These are phyloP conservation scores for Suillus ampliporus DNA, from an alignment of 768 basidiomycete species.

Conservation along the genomic window DNA sequence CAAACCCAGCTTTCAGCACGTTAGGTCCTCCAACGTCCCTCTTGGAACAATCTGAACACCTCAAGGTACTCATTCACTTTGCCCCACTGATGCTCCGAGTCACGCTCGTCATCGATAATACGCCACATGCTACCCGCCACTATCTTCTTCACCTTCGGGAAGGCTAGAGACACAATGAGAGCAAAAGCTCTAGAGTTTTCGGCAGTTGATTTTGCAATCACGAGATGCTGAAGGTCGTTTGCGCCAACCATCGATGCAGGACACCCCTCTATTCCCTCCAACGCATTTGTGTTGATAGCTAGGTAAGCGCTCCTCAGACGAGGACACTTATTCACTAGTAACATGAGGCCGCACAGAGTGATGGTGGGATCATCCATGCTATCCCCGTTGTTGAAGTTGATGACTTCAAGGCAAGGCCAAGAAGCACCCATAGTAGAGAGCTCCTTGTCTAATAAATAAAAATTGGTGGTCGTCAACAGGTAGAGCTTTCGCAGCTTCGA, in stretches of 20 bases:
- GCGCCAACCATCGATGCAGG: background rate
- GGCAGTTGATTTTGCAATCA: background rate
- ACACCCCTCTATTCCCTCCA: background rate
- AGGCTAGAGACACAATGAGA: background rate
- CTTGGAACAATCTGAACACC: background rate
- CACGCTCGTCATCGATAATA: background rate
- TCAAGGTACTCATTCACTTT: background rate
- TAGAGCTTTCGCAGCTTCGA: background rate
- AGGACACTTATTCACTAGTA: background rate
- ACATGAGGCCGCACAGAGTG: background rate
- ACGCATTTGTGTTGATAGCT: background rate
- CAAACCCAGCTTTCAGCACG: background rate
- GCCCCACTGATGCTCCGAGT: no score
- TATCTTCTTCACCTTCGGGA: background rate
- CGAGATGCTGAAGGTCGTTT: background rate
- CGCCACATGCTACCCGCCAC: no score
- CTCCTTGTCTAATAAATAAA: background rate
- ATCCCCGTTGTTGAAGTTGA: background rate
- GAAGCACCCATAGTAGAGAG: background rate
- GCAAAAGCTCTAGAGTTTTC: background rate
- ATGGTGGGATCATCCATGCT: background rate
- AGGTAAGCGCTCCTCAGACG: background rate
- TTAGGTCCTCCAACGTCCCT: background rate
- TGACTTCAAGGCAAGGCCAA: constrained; percentile 1
- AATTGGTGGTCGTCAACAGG: background rate